Percentiles rank a stretch among this genome's conserved stretches.
Evolutionary conservation across 169 alveolate genomes (phyloP).

Genomic region (Cryptosporidium canis): DNA sequence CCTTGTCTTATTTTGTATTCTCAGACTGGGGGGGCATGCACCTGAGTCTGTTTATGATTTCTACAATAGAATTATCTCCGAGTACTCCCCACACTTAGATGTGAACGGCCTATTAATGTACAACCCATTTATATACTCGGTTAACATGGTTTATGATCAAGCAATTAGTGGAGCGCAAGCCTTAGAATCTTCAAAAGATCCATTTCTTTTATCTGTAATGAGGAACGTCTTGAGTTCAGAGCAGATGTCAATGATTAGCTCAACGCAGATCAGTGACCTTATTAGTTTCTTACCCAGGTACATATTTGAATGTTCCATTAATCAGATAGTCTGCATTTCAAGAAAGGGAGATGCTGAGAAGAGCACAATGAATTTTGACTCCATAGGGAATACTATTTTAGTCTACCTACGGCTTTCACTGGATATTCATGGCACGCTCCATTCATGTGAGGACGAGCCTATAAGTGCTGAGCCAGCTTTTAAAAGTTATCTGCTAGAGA

Average conservation of each 20-base stretch:
- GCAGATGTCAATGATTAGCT: not conserved
- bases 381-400: not conserved
- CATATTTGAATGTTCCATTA: constrained; percentile 22
- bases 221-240: not conserved
- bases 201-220: not conserved
- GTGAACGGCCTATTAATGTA: not conserved
- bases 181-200: not conserved
- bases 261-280: not conserved
- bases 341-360: not conserved
- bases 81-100: not conserved
- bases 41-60: not conserved
- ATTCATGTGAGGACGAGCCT: not conserved
- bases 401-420: not conserved
- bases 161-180: not conserved
- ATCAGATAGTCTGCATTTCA: not conserved
- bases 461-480: not conserved
- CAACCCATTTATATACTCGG: constrained; percentile 29
- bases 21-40: not conserved
- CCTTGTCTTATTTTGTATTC: constrained; percentile 12
- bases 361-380: not conserved
- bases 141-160: constrained; percentile 8
- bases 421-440: not conserved
- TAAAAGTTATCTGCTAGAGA: not conserved
- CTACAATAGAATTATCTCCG: not conserved
- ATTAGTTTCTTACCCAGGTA: not conserved